Base-by-base conservation (phyloP, 2,329 filamentous ascomycete genomes). In the Colletotrichum agaves region DNA sequence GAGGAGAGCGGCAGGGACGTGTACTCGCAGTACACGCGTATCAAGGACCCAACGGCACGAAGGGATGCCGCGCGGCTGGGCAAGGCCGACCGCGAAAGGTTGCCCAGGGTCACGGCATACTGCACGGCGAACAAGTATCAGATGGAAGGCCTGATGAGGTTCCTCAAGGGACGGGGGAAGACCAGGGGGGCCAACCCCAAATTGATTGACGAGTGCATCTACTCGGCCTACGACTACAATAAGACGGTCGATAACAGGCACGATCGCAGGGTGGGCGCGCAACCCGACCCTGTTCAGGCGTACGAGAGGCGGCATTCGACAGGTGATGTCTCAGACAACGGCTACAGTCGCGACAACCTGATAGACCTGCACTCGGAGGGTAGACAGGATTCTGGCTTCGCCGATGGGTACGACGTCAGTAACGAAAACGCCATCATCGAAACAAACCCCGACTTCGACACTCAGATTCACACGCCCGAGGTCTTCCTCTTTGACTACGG, bases 401-500 rank as follows among this genome's bases (percentile, higher is more conserved):
- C 69, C 2, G 76, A 78, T 6, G 77, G 72, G 6, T 75, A 75
- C 39, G 71, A 72, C 31, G 70, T 64, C 4, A 69, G 64, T 4
- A 72, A 74, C 31, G 74, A 75, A 17, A 59, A 50, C 17, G 64
- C 73, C 10, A 78, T 82, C 31, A 78, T 82, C 67, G 81, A 82
- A 73, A 77, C 75, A 69, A 86, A 86, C 15, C 85, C 88, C 5
- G 93, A 97, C 76, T 93, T 98, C 70, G 94, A 98, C 75, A 97
- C 88, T 3, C 87, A 91, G 53, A 91, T 98, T 3, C 93, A 98
- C 78, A 97, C 92, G 1, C 94, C 96, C 0, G 96, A 99, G 78
- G 87, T 98, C 2, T 99, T 99, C 77, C 85, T 99, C 12, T 99
- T 98, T 75, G 93, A 98, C 76, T 99, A 99, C 75, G 96, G 96